These are phyloP conservation scores for Didymella sp. DNA, from an alignment of 2,329 filamentous ascomycete species.

Conservation along the genomic window DNA sequence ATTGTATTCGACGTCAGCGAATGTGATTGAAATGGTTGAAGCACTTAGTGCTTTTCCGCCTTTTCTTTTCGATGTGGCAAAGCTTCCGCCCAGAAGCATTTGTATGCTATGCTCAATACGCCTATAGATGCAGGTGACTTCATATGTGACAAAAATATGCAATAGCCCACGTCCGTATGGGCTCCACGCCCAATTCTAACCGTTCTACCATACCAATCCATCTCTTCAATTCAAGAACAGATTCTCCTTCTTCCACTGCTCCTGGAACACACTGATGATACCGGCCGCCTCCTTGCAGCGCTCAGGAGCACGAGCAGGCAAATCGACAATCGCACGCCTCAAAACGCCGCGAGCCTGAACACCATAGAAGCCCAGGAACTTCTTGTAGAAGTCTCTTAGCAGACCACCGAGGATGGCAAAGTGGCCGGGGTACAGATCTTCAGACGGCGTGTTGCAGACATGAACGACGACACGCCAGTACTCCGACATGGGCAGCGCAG, in stretches of 20 bases:
- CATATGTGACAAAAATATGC: slow-evolving; percentile 14
- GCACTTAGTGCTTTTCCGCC: neutral
- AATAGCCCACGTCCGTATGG: neutral
- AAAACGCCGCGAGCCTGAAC: slow-evolving; percentile 75
- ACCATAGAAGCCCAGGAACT: slow-evolving; percentile 83
- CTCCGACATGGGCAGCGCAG: slow-evolving; percentile 77
- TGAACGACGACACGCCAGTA: slow-evolving; percentile 83
- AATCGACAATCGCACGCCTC: slow-evolving; percentile 73
- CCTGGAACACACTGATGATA: slow-evolving; percentile 39
- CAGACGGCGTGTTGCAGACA: slow-evolving; percentile 76
- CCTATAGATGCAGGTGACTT: slow-evolving; percentile 8
- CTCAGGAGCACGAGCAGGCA: slow-evolving; percentile 60
- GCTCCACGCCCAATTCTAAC: neutral
- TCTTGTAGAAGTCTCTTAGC: slow-evolving; percentile 69
- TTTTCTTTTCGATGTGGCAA: neutral
- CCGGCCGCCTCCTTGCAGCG: slow-evolving; percentile 38
- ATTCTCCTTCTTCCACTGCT: slow-evolving; percentile 41
- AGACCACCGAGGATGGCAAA: slow-evolving; percentile 60
- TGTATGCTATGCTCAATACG: slow-evolving; percentile 6
- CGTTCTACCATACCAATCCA: neutral
- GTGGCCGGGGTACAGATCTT: slow-evolving; percentile 57
- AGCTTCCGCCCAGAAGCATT: neutral
- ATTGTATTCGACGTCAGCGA: neutral
- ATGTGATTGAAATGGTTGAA: neutral
- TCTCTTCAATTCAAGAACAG: slow-evolving; percentile 21